Evolutionary conservation across 495 filamentous ascomycete genomes (phyloP).

Genomic region (Penicillium angulare): DNA sequence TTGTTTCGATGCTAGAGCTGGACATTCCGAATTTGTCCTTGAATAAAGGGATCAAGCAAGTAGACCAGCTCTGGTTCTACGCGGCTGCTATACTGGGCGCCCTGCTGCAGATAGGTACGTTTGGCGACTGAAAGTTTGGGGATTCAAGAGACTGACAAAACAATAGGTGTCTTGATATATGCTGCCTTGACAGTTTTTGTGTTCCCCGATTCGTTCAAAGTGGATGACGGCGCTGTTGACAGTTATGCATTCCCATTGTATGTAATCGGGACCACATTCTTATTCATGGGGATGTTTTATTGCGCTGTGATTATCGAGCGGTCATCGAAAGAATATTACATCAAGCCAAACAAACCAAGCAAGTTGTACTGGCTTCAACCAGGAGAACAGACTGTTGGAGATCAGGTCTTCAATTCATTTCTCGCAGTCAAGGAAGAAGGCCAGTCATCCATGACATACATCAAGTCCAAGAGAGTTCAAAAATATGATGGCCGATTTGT

Average conservation of each 20-base stretch:
- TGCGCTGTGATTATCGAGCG: conserved; percentile 42
- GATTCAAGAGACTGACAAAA: too few relatives aligned
- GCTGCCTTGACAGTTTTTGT: conserved; percentile 34
- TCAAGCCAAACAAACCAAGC: conserved; percentile 27
- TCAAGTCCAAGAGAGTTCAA: conserved; percentile 31
- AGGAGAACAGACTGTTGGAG: conserved; percentile 36
- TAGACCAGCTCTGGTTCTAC: conserved; percentile 33
- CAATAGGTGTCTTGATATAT: conserved; percentile 31
- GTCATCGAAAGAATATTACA: conserved; percentile 30
- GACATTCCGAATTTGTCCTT: conserved; percentile 48
- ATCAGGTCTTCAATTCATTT: conserved; percentile 41
- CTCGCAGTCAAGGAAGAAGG: conserved; percentile 30
- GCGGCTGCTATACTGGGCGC: conserved; percentile 30
- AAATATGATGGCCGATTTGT: conserved; percentile 4
- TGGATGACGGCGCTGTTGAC: conserved; percentile 26
- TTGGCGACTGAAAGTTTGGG: too few relatives aligned
- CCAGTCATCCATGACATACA: conserved; percentile 22
- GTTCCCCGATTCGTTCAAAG: conserved; percentile 28
- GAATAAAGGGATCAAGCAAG: conserved; percentile 43
- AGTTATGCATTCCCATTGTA: conserved; percentile 43
- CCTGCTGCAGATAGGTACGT: conserved; percentile 33
- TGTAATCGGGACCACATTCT: conserved; percentile 31
- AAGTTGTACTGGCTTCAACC: conserved; percentile 47
- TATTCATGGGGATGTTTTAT: conserved; percentile 41
- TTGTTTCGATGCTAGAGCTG: conserved; percentile 21